Conservation (phyloP, 2,329 filamentous ascomycete species). For the Nemania serpens region DNA sequence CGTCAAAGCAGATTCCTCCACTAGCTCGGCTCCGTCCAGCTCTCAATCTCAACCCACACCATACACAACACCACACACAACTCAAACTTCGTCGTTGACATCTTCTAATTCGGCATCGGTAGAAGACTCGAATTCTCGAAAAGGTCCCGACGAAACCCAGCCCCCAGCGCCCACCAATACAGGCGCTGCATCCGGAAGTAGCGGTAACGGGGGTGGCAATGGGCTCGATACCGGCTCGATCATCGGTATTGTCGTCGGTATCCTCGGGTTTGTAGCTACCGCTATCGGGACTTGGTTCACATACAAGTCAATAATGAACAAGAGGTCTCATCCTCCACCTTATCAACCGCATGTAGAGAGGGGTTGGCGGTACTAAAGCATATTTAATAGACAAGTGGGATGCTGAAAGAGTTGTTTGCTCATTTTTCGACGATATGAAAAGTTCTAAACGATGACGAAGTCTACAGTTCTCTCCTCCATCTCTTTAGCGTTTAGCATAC, state of each 20-base stretch:
- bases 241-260: conserved; percentile 18
- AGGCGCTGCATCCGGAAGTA: not conserved
- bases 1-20: conserved; percentile 16
- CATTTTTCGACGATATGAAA: too few species aligned
- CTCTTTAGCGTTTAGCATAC: too few species aligned
- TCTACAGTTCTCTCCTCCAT: too few species aligned
- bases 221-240: conserved; percentile 9
- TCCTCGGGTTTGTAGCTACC: conserved; percentile 12
- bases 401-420: too few species aligned
- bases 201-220: not conserved
- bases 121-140: conserved; percentile 12
- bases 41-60: not conserved
- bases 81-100: conserved; percentile 3
- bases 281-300: conserved; percentile 16
- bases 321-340: not conserved
- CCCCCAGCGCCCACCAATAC: not conserved
- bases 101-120: conserved; percentile 10
- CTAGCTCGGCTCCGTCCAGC: conserved; percentile 2
- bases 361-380: not conserved
- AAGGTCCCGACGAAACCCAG: not conserved
- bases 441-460: too few species aligned
- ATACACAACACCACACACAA: conserved; percentile 2
- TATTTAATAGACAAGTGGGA: not conserved
- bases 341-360: not conserved
- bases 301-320: conserved; percentile 14